Evolutionary conservation across 768 basidiomycete genomes (phyloP), one percentile per base, ranked within the genome.

Genomic region (Baorangia bicolor): DNA sequence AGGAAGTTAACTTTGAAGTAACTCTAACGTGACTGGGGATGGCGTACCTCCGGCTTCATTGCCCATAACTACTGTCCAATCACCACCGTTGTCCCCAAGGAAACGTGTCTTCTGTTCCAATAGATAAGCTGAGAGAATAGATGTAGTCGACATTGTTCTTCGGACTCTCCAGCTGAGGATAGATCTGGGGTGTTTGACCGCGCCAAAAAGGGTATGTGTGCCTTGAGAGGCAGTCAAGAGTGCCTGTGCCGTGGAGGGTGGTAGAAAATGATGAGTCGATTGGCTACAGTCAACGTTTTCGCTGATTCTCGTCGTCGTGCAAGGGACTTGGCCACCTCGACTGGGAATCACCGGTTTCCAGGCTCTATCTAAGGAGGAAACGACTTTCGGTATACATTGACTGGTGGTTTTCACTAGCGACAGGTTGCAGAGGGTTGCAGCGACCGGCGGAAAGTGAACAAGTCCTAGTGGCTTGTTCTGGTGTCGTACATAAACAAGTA

Each of bases 31-130:
- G 21, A 49, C 38, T 20, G 25, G 48, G 39, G 27, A 43, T 20
- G 49, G 37, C 53, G 16, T 68, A 95, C 96, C 96, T 65, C 95
- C 95, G 14, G 96, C 93, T 73, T 98, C 96, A 69, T 99, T 99
- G 0, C 96, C 95, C 86, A 94, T 91, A 0, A 86, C 88, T 6
- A 97, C 78, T 0, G 84, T 88, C 95, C 94, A 98, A 44, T 84
- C 81, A 7, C 69, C 60, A 0, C 76, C 80, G 38, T 78, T 77
- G 46, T 86, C 88, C 18, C 64, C 66, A 21, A 94, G 70, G 64
- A 90, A 97, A 25, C 68, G 73, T 25, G 74, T 65, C 68, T 90
- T 92, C 54, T 83, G 72, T 23, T 66, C 65, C n/a, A 48, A 30
- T 16, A 86, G 69, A 60, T 79, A 81, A 8, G 66, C 64, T 3